Evolutionary conservation across 208 protist species (phyloP).

Genomic region (Polymyxa betae): DNA sequence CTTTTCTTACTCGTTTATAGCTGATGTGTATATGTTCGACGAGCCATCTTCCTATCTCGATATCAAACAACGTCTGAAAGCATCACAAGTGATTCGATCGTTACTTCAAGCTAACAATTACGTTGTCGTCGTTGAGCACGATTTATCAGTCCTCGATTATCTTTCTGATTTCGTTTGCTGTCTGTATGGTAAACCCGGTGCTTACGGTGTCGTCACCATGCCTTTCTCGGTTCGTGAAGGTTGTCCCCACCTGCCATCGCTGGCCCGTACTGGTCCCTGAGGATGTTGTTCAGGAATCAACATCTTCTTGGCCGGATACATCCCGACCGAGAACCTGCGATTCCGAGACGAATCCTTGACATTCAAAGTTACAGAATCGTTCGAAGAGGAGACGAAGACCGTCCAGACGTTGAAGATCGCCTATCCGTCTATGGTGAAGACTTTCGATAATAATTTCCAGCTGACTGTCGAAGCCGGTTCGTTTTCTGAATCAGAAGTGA

Average conservation of each 20-base stretch:
- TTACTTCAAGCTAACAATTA: conserved; percentile 71
- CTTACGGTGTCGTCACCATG: conserved; percentile 99
- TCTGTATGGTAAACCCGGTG: conserved; percentile 97
- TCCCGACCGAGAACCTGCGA: conserved; percentile 99
- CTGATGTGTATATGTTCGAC: conserved; percentile 99
- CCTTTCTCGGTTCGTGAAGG: conserved; percentile 98
- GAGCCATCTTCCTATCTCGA: conserved; percentile 99
- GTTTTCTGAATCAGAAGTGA: conserved; percentile 81
- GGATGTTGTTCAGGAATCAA: conserved; percentile 87
- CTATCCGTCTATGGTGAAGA: conserved; percentile 97
- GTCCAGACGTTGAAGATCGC: not conserved
- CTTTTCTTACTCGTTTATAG: conserved; percentile 68
- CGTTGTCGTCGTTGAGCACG: conserved; percentile 97
- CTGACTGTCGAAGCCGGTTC: conserved; percentile 85
- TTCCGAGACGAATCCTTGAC: conserved; percentile 96
- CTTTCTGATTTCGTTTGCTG: conserved; percentile 99
- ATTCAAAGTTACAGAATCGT: conserved; percentile 81
- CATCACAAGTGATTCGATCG: conserved; percentile 91
- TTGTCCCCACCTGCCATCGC: not conserved
- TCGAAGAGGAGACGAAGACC: conserved; percentile 51
- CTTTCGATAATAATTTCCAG: conserved; percentile 74
- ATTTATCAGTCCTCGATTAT: conserved; percentile 99
- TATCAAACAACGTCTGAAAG: conserved; percentile 97
- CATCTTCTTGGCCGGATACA: conserved; percentile 98
- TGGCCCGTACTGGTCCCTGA: not conserved